phyloP scores from a whole-genome alignment of 148 eudicot species.

The Chenopodium album region DNA sequence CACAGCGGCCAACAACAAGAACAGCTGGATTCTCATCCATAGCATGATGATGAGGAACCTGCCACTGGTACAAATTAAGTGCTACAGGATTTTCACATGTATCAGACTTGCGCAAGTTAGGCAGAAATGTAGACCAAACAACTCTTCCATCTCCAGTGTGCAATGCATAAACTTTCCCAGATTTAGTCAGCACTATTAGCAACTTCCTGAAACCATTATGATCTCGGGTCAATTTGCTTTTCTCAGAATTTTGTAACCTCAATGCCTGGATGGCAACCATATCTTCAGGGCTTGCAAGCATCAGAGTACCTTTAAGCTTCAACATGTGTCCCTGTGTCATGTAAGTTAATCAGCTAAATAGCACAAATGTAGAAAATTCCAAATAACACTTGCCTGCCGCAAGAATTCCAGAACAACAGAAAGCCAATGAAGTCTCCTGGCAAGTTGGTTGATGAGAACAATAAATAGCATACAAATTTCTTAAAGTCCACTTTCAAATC shows the following conservation, averaged over 20 bases:
- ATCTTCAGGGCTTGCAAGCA: slow-evolving; percentile 93
- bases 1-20: slow-evolving; percentile 88
- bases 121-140: slow-evolving; percentile 81
- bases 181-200: slow-evolving; percentile 80
- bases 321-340: slow-evolving; percentile 70
- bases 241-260: slow-evolving; percentile 81
- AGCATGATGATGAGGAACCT: slow-evolving; percentile 95
- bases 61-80: slow-evolving; percentile 81
- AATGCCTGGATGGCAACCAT: slow-evolving; percentile 80
- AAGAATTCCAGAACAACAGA: background rate
- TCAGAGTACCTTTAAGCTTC: slow-evolving; percentile 96
- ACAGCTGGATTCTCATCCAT: slow-evolving; percentile 91
- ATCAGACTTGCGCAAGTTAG: slow-evolving; percentile 64
- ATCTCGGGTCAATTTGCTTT: slow-evolving; percentile 93
- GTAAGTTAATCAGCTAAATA: slow-evolving; percentile 21
- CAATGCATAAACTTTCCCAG: slow-evolving; percentile 84
- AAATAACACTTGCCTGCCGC: background rate
- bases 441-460: background rate
- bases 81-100: slow-evolving; percentile 63
- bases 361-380: background rate
- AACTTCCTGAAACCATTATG: slow-evolving; percentile 95
- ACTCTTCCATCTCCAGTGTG: slow-evolving; percentile 96
- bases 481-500: background rate
- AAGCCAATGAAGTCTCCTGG: background rate
- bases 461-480: background rate